These are phyloP conservation scores for Tetrapyrgos nigripes DNA, from an alignment of 1,284 basidiomycete species.

Conservation along the genomic window DNA sequence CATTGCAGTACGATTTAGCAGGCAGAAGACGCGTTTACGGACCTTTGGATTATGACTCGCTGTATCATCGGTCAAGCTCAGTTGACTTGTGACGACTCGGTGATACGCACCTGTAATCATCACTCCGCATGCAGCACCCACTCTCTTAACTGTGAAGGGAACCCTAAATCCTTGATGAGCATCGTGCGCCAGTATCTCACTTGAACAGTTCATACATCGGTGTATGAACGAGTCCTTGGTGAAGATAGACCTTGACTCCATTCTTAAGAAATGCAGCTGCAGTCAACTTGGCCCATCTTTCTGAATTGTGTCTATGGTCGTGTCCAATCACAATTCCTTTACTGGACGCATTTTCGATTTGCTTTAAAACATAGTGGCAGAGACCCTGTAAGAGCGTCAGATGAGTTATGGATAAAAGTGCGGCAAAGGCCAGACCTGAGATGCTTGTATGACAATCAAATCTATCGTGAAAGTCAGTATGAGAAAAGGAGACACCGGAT, in stretches of 20 bases:
- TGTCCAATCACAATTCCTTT: constrained; percentile 83
- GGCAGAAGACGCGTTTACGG: constrained; percentile 9
- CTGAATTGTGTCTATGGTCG: constrained; percentile 82
- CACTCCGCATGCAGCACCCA: constrained; percentile 79
- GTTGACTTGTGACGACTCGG: constrained; percentile 2
- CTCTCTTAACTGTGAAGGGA: constrained; percentile 73
- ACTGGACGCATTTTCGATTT: constrained; percentile 55
- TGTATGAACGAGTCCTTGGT: constrained; percentile 76
- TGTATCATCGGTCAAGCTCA: constrained; percentile 30
- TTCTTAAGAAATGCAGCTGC: constrained; percentile 70
- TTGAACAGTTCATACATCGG: constrained; percentile 64
- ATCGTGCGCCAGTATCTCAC: not conserved
- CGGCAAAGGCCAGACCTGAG: constrained; percentile 64
- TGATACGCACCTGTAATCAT: constrained; percentile 79
- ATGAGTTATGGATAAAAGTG: not conserved
- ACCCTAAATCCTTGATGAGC: constrained; percentile 45
- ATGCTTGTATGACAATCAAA: constrained; percentile 81
- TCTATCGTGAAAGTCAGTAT: constrained; percentile 44
- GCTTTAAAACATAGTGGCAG: constrained; percentile 68
- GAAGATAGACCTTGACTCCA: constrained; percentile 74
- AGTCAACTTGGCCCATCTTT: constrained; percentile 77
- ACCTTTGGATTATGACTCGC: constrained; percentile 90
- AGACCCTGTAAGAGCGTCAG: constrained; percentile 60
- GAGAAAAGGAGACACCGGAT: not conserved
- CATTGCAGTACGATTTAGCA: not conserved